Evolutionary conservation across 176 grass and related monocot species (phyloP).

Genomic region (Zoysia pacifica): DNA sequence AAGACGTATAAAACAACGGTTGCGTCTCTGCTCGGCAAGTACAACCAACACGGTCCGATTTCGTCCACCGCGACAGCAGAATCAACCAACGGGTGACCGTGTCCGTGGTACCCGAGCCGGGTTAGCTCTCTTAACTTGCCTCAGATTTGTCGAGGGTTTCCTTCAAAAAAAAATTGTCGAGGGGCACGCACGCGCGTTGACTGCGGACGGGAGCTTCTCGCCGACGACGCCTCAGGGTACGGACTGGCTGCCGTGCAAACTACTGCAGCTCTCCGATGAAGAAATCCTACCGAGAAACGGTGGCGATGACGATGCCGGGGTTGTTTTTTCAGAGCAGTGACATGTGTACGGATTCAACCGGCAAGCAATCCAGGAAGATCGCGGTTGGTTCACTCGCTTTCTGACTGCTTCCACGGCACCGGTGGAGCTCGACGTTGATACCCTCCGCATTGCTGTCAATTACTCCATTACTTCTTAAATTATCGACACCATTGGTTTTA

Average conservation of each 20-base stretch:
- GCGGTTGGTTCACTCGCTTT: constrained; percentile 23
- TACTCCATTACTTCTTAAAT: neutral
- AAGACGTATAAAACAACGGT: neutral
- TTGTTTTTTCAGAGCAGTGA: neutral
- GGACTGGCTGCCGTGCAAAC: neutral
- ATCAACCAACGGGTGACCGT: constrained; percentile 8
- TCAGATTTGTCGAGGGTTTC: neutral
- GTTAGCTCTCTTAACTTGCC: neutral
- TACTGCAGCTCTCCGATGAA: neutral
- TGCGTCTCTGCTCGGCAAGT: constrained; percentile 22
- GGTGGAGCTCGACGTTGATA: constrained; percentile 24
- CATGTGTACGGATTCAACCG: neutral
- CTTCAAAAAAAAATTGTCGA: no score
- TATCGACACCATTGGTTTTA: no score
- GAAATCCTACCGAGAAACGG: neutral
- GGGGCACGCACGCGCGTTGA: constrained; percentile 34
- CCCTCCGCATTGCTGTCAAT: neutral
- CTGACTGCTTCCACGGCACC: constrained; percentile 21
- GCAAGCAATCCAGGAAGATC: constrained; percentile 11
- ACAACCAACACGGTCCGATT: neutral
- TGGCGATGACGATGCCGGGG: neutral
- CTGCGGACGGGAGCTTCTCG: constrained; percentile 11
- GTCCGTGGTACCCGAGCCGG: neutral
- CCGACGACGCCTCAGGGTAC: neutral
- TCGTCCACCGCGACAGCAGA: neutral